Conservation (phyloP, 192 early-diverging fungal genomes). For the Coemansia sp. region DNA sequence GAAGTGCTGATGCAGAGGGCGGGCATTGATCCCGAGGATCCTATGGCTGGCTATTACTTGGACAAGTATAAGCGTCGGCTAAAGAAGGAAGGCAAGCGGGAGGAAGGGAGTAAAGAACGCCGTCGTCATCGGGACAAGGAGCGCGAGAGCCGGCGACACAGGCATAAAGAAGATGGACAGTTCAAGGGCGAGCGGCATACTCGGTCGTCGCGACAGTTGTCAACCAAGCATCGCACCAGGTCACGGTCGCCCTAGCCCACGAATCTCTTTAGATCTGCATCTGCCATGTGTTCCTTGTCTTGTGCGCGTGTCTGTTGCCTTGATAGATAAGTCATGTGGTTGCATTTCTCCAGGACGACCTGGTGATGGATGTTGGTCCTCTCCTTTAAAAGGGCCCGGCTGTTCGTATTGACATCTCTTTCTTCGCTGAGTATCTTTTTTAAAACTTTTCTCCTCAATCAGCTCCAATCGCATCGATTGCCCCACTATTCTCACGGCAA, state of each 20-base stretch:
- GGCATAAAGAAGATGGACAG: not conserved
- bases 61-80: slow-evolving; percentile 63
- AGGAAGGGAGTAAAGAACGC: not conserved
- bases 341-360: not conserved
- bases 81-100: slow-evolving; percentile 41
- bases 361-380: not conserved
- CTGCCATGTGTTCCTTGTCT: not conserved
- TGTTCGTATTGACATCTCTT: not conserved
- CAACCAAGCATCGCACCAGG: not conserved
- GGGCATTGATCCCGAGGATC: slow-evolving; percentile 68
- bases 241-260: slow-evolving; percentile 1
- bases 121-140: not conserved
- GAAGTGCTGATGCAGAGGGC: slow-evolving; percentile 51
- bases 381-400: not conserved
- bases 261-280: not conserved
- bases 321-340: not conserved
- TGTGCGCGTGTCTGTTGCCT: not conserved
- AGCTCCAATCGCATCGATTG: not conserved
- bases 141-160: not conserved
- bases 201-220: not conserved
- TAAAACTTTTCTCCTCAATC: not conserved
- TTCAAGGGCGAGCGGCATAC: not conserved
- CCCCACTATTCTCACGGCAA: slow-evolving; percentile 7
- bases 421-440: not conserved
- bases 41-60: slow-evolving; percentile 72